Percentiles rank a stretch among this genome's conserved stretches.
These are phyloP conservation scores for Heliamphora pulchella DNA, from an alignment of 179 eudicot species.

Conservation along the genomic window DNA sequence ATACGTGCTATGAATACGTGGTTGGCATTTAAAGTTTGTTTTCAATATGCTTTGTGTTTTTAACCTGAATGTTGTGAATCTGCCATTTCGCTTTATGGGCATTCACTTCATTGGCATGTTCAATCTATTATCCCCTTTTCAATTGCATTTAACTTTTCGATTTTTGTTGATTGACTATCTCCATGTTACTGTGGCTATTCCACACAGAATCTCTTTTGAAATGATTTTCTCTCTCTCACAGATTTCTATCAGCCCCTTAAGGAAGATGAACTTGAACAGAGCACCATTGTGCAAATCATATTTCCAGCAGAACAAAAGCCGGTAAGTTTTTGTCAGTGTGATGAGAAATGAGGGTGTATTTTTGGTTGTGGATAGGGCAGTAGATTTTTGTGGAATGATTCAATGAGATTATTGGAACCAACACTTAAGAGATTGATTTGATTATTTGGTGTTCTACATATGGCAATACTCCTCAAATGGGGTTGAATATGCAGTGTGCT, in stretches of 20 bases:
- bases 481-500: neutral
- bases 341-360: neutral
- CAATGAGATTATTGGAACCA: neutral
- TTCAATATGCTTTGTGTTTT: neutral
- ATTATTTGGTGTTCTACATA: neutral
- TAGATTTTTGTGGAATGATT: neutral
- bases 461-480: neutral
- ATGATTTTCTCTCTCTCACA: constrained; percentile 25
- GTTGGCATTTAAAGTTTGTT: neutral
- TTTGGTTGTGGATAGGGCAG: neutral
- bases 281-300: constrained; percentile 59
- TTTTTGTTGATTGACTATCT: neutral
- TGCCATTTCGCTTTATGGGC: constrained; percentile 4
- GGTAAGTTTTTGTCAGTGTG: constrained; percentile 33
- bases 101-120: neutral
- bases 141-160: neutral
- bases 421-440: constrained; percentile 2
- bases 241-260: constrained; percentile 80
- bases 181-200: neutral
- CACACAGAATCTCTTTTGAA: neutral
- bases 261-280: constrained; percentile 88
- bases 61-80: neutral
- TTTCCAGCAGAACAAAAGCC: constrained; percentile 73
- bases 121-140: too few species aligned
- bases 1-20: too few species aligned